These are phyloP conservation scores for Babjeviella inositovora DNA, from an alignment of 805 yeast species.

Conservation along the genomic window DNA sequence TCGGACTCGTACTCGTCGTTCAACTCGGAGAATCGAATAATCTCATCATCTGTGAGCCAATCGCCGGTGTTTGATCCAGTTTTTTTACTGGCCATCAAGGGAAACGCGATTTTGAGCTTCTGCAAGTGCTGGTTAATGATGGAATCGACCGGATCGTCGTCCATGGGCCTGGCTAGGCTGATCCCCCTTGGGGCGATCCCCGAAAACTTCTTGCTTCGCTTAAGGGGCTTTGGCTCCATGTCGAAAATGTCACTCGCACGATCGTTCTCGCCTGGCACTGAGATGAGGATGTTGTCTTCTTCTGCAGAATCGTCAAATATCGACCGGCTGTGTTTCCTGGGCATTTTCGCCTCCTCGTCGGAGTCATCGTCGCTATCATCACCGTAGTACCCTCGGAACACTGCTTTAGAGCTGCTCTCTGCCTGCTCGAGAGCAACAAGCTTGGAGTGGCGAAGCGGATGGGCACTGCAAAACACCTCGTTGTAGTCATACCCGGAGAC, in stretches of 20 bases:
- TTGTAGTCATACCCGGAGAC: conserved; percentile 1
- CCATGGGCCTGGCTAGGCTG: too few relatives aligned
- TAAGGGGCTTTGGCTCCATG: too few relatives aligned
- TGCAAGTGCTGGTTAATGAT: too few relatives aligned
- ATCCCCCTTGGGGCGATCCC: too few relatives aligned
- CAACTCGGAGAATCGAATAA: too few relatives aligned
- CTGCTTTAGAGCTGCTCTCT: neutral
- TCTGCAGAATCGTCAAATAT: neutral
- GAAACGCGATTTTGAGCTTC: too few relatives aligned
- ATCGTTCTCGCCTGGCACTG: neutral
- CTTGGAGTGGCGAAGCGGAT: conserved; percentile 1
- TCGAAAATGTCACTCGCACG: neutral
- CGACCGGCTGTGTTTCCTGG: neutral
- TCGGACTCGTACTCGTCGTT: too few relatives aligned
- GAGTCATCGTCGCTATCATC: neutral
- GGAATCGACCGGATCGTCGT: too few relatives aligned
- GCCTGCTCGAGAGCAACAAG: conserved; percentile 1
- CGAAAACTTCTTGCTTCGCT: too few relatives aligned
- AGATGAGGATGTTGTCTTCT: neutral
- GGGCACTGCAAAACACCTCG: conserved; percentile 1
- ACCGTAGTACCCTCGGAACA: neutral
- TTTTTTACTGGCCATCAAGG: too few relatives aligned
- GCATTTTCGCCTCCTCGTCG: neutral
- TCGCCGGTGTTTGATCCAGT: too few relatives aligned
- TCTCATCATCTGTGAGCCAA: too few relatives aligned